Base-by-base conservation (phyloP, 2,329 filamentous ascomycete species). In the Aspergillus sp. region DNA sequence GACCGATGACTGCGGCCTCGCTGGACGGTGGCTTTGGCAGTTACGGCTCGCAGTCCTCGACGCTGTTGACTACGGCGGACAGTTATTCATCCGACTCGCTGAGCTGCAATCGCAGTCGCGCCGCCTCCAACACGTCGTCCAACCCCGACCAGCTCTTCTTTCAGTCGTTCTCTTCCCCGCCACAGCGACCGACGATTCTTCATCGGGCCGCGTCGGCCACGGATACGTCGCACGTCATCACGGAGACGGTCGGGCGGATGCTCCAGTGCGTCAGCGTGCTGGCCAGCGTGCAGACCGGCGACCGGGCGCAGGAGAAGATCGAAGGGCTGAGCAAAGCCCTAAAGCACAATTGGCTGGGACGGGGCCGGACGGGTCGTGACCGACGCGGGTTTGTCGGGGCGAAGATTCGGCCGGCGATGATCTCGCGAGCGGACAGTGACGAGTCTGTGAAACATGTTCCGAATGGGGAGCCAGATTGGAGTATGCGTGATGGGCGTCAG, bases 311-410 rank as follows among this genome's bases (percentile, higher is more conserved):
- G 67, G 82, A 81, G 52, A 90, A 88, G 72, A 88, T 97, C 64
- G 88, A 93, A 56, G 84, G 92, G 64, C 76, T 99, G 57, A 91
- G 88, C 52, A 88, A 90, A 66, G 86, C 94, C 62, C 77, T 99
- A 56, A 99, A 97, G 74, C 85, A 97, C 64, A 99, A 99, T 71
- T 99, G 94, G 94, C 81, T 99, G 1, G 93, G 93, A 0, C 80
- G 94, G 44, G 93, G 93, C 0, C 78, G 94, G 32, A 97, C 91
- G 3, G 94, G 94, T 0, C 80, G 94, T 58, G 95, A 97, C 71
- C 78, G 94, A 49, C 84, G 91, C 58, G 94, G 94, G 0, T 93
- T 97, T 67, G 92, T 97, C 0, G 92, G 91, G 0, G 81, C 82
- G 40, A 82, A 79, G 65, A 70, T 78, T 43, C 69, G 71, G 3